Conservation (phyloP, 208 protist genomes). For the Sergeia podlipaevii region DNA sequence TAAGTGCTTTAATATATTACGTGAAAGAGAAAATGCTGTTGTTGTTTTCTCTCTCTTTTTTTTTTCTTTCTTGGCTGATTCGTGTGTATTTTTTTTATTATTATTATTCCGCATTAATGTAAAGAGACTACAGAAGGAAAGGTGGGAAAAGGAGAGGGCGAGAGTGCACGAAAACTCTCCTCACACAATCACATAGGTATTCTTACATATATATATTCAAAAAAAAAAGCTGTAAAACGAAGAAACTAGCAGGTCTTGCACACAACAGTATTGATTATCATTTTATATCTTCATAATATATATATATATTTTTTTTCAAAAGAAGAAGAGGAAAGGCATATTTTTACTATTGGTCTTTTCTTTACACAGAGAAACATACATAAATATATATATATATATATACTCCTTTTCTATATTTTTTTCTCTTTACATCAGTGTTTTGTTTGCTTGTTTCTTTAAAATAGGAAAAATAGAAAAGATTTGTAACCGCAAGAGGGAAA, state of each 20-base stretch:
- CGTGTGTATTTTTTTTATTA: not conserved
- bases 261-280: no score
- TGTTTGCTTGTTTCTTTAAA: not conserved
- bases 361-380: conserved; percentile 3
- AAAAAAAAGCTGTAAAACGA: no score
- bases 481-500: not conserved
- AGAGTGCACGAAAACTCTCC: no score
- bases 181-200: no score
- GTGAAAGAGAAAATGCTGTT: not conserved
- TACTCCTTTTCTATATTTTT: not conserved
- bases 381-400: conserved; percentile 14
- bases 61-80: conserved; percentile 1
- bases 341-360: not conserved
- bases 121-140: no score
- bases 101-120: not conserved
- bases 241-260: no score
- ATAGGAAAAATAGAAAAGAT: conserved; percentile 7
- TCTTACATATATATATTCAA: no score
- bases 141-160: no score
- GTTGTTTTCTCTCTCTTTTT: conserved; percentile 1
- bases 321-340: not conserved
- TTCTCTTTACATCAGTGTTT: conserved; percentile 3
- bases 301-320: no score
- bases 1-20: not conserved
- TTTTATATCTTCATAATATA: no score